phyloP scores from a whole-genome alignment of 345 rosid genomes.

The Gossypium mustelinum region DNA sequence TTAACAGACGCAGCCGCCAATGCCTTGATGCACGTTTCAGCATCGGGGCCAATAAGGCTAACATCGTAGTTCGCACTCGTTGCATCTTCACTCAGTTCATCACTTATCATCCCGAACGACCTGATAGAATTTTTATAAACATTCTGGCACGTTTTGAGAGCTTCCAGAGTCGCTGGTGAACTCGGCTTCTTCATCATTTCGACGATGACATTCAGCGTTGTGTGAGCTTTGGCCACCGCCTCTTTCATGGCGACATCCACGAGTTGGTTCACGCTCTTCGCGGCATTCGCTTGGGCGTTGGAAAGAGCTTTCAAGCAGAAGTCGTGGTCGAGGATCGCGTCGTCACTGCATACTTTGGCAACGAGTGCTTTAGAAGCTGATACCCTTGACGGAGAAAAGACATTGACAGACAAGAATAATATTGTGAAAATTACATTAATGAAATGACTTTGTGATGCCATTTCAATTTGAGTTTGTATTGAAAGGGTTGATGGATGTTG shows the following conservation, averaged over 20 bases:
- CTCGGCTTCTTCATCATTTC: neutral
- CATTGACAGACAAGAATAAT: neutral
- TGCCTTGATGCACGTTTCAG: neutral
- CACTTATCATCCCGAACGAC: neutral
- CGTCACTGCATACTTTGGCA: neutral
- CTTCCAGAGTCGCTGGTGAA: neutral
- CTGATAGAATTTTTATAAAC: neutral
- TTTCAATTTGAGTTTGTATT: neutral
- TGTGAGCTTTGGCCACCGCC: neutral
- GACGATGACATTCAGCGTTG: neutral
- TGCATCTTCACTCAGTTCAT: neutral
- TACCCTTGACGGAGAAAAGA: neutral
- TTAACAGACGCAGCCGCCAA: neutral
- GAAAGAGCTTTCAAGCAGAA: neutral
- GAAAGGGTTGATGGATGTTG: neutral
- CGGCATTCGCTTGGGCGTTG: neutral
- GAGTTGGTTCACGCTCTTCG: neutral
- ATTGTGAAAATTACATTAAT: neutral
- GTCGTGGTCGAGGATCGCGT: neutral
- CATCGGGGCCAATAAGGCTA: neutral
- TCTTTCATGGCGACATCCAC: neutral
- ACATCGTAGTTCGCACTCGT: slow-evolving; percentile 1
- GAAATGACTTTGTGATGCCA: neutral
- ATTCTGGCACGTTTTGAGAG: neutral
- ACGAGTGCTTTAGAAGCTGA: neutral